These are phyloP conservation scores for Fusarium paranaense DNA, from an alignment of 2,329 filamentous ascomycete species.

Conservation along the genomic window DNA sequence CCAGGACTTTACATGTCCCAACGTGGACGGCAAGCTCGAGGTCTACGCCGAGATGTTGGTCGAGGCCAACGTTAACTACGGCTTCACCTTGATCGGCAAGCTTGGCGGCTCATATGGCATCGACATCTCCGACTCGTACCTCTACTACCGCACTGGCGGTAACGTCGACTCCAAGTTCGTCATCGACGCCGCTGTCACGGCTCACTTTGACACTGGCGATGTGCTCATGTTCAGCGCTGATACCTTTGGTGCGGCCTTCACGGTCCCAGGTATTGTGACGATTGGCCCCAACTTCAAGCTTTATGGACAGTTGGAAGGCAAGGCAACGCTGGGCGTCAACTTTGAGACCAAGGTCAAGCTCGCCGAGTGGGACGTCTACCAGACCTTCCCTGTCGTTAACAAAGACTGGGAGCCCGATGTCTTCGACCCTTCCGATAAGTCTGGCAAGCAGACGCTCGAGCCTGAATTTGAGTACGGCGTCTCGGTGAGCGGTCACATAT, in stretches of 20 bases:
- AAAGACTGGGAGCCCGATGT: conserved; percentile 10
- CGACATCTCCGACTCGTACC: conserved; percentile 42
- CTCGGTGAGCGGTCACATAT: not conserved
- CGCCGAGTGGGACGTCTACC: conserved; percentile 41
- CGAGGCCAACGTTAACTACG: conserved; percentile 42
- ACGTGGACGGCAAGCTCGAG: conserved; percentile 28
- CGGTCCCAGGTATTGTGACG: conserved; percentile 46
- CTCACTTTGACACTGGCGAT: conserved; percentile 29
- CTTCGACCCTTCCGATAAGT: not conserved
- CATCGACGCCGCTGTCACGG: conserved; percentile 41
- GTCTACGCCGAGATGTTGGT: conserved; percentile 32
- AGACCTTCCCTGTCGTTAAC: conserved; percentile 10
- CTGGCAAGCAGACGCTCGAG: conserved; percentile 6
- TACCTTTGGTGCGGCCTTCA: conserved; percentile 45
- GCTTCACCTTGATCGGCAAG: conserved; percentile 44
- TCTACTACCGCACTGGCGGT: conserved; percentile 43
- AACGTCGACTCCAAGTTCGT: conserved; percentile 40
- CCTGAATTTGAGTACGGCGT: conserved; percentile 17
- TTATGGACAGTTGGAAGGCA: conserved; percentile 36
- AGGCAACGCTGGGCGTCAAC: conserved; percentile 33
- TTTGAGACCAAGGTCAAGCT: conserved; percentile 44
- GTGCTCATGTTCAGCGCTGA: conserved; percentile 36
- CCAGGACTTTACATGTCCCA: conserved; percentile 37
- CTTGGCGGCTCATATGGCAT: conserved; percentile 25
- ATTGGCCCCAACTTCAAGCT: conserved; percentile 48